Base-by-base conservation (phyloP, 2,329 filamentous ascomycete genomes). In the Talaromyces rugulosus region DNA sequence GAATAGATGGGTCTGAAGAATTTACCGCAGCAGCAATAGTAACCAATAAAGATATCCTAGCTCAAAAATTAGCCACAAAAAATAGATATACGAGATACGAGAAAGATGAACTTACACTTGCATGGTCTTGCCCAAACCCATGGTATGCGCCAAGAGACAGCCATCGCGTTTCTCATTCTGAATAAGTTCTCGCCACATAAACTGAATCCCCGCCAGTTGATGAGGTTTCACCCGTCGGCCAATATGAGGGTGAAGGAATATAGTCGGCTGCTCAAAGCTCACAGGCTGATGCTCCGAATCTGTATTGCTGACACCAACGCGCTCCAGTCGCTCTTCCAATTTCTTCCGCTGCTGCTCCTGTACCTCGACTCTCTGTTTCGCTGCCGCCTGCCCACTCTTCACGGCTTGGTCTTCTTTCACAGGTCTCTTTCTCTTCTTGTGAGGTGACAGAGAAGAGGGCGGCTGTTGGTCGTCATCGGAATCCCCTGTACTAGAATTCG, bases 111-210 rank as follows among this genome's bases (percentile, higher is more conserved):
- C 80, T 76, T 75, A 82, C 79, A 92, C 85, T 77, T 96, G 92
- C 88, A 96, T 92, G 0, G 92, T 96, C 78, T 96, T 97, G 16
- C 92, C 92, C 2, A 96, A 78, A 1, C 93, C 93, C 92, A 96
- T 96, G 0, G 90, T 91, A 72, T 96, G 92, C 5, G 92, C 90
- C 23, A 96, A 81, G 12, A 96, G 81, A 70, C 91, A 96, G 2
- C 92, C 92, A 73, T 92, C 87, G 18, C 82, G 81, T 5, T 80
- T 77, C 4, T 81, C 77, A 60, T 87, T 83, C 34, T 83, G 81
- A 5, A 94, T 85, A 52, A 96, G 79, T 65, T 94, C 89, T 66
- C 92, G 87, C 92, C 93, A 97, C 80, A 97, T 85, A 74, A 96
- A 96, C 11, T 88, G 87, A 23, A 96, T 86, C 1, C 93, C 93